Conservation (phyloP, 768 basidiomycete species). For the Phaeotremella skinneri region DNA sequence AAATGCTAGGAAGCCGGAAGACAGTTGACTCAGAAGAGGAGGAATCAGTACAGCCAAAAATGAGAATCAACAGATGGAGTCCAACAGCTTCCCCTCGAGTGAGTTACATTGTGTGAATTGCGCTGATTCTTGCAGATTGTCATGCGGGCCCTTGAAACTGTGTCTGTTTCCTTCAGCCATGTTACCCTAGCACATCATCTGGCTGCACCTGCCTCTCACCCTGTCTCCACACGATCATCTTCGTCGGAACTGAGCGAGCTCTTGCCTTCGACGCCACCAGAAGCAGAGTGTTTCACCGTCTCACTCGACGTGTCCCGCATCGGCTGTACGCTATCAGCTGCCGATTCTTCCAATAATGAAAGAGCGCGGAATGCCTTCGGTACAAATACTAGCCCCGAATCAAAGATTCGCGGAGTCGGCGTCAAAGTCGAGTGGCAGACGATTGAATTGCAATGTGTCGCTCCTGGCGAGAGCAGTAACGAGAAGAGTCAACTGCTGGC, state of each 20-base stretch:
- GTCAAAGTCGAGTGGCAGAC: conserved; percentile 23
- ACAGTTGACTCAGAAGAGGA: not conserved
- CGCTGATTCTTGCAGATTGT: conserved; percentile 18
- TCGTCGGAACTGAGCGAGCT: conserved; percentile 20
- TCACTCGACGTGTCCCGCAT: conserved; percentile 26
- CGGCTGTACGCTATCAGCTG: conserved; percentile 22
- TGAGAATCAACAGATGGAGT: conserved; percentile 22
- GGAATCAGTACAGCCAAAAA: not conserved
- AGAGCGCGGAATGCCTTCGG: conserved; percentile 42
- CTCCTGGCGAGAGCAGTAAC: conserved; percentile 22
- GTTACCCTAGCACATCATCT: conserved; percentile 28
- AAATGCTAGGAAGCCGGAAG: not conserved
- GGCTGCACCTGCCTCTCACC: conserved; percentile 1
- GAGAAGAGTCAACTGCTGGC: conserved; percentile 33
- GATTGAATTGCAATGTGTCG: conserved; percentile 29
- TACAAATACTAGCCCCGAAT: conserved; percentile 28
- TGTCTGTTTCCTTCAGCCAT: conserved; percentile 21
- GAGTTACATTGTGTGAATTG: conserved; percentile 3
- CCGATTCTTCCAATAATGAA: conserved; percentile 41
- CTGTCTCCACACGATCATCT: conserved; percentile 22
- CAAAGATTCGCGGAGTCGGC: conserved; percentile 33
- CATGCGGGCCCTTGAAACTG: conserved; percentile 36
- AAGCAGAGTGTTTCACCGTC: conserved; percentile 23
- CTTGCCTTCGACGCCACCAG: not conserved
- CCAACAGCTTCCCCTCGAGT: conserved; percentile 27